Percentiles rank a stretch among this genome's conserved stretches.
Evolutionary conservation across 2,329 filamentous ascomycete genomes (phyloP).

Genomic region (Claviceps cyperi): DNA sequence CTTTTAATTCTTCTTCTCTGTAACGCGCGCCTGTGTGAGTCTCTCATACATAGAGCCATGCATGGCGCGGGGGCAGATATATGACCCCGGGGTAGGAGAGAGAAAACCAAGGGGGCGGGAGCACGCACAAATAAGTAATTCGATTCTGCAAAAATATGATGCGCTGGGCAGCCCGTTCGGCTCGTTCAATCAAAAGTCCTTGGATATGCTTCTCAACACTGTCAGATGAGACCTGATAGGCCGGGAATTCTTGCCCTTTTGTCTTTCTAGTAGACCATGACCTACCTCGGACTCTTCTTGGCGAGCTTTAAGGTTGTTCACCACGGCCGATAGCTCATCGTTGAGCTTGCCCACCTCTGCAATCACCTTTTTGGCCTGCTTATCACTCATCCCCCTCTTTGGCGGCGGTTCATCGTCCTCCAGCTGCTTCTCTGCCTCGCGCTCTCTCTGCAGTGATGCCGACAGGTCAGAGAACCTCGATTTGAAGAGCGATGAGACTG

Average conservation of each 20-base stretch:
- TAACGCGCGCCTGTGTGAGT: neutral
- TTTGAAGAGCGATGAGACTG: constrained; percentile 22
- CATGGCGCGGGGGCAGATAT: no score
- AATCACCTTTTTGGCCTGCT: constrained; percentile 23
- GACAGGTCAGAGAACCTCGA: constrained; percentile 27
- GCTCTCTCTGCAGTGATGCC: constrained; percentile 18
- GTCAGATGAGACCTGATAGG: neutral
- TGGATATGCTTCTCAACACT: constrained; percentile 39
- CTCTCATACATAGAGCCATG: no score
- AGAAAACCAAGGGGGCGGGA: neutral
- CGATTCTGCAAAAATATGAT: constrained; percentile 46
- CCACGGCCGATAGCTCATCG: constrained; percentile 32
- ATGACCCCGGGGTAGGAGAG: no score
- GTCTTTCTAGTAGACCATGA: neutral
- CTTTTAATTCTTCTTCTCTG: constrained; percentile 40
- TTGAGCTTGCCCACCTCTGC: constrained; percentile 28
- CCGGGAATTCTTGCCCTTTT: neutral
- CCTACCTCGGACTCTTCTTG: constrained; percentile 46
- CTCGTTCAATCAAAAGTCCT: constrained; percentile 40
- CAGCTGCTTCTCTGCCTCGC: constrained; percentile 13
- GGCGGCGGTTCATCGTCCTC: constrained; percentile 15
- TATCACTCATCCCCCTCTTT: constrained; percentile 18
- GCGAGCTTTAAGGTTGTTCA: constrained; percentile 36
- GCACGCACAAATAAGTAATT: constrained; percentile 39
- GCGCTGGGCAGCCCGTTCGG: constrained; percentile 41